These are phyloP conservation scores for Gillenia trifoliata DNA, from an alignment of 306 rosid species.

Conservation along the genomic window DNA sequence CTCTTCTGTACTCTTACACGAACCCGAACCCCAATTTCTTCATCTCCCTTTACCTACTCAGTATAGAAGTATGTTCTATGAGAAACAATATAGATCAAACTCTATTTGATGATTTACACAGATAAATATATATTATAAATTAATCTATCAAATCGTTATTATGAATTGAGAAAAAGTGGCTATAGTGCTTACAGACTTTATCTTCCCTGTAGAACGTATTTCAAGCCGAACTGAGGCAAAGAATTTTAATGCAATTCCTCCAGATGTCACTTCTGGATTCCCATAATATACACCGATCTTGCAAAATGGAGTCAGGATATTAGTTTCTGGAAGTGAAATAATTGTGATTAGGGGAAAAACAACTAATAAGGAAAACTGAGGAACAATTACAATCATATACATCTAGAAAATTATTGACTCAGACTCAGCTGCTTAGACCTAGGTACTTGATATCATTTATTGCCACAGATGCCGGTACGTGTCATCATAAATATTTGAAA, in stretches of 20 bases:
- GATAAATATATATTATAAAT: conserved; percentile 8
- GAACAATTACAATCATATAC: not conserved
- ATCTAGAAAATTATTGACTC: not conserved
- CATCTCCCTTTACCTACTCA: conserved; percentile 87
- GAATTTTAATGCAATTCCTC: conserved; percentile 96
- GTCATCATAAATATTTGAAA: conserved; percentile 5
- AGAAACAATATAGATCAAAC: conserved; percentile 16
- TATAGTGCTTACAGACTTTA: conserved; percentile 83
- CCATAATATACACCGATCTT: conserved; percentile 98
- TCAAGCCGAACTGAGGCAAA: conserved; percentile 96
- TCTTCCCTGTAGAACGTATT: conserved; percentile 93
- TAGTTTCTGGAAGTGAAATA: conserved; percentile 8
- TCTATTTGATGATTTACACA: conserved; percentile 1
- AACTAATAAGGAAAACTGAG: not conserved
- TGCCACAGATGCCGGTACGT: not conserved
- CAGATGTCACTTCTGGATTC: conserved; percentile 99
- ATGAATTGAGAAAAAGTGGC: conserved; percentile 4
- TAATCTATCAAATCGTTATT: not conserved
- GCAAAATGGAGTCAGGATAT: conserved; percentile 13
- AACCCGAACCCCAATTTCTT: conserved; percentile 88
- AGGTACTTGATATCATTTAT: not conserved
- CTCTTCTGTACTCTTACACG: conserved; percentile 97
- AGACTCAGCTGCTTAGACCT: not conserved
- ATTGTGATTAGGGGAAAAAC: not conserved
- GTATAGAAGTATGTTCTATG: conserved; percentile 19